Evolutionary conservation across 2,329 filamentous ascomycete species (phyloP).

Genomic region (Decorospora gaudefroyi): DNA sequence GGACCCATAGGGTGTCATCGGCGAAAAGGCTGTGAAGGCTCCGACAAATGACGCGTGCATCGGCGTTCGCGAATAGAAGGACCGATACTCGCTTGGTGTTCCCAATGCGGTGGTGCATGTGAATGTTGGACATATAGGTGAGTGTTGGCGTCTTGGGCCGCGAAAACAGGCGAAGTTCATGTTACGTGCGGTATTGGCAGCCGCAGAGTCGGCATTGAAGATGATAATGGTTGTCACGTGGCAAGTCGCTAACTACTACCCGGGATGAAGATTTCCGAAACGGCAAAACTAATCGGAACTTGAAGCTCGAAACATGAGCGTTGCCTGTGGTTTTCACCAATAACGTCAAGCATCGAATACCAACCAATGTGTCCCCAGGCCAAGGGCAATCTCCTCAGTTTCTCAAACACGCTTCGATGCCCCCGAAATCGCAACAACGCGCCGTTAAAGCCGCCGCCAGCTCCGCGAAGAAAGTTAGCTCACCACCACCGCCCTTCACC

Average conservation of each 20-base stretch:
- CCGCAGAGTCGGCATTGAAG: background rate
- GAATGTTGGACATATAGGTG: too few species aligned
- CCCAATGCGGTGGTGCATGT: slow-evolving; percentile 2
- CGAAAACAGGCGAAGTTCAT: too few species aligned
- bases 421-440: slow-evolving; percentile 29
- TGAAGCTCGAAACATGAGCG: slow-evolving; percentile 4
- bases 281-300: slow-evolving; percentile 15
- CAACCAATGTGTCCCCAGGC: slow-evolving; percentile 5
- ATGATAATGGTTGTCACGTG: background rate
- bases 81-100: slow-evolving; percentile 3
- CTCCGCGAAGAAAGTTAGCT: slow-evolving; percentile 38
- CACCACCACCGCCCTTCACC: slow-evolving; percentile 63
- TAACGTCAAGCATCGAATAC: background rate
- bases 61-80: slow-evolving; percentile 4
- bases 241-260: slow-evolving; percentile 4
- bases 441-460: slow-evolving; percentile 13
- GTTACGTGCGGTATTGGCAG: too few species aligned
- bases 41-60: slow-evolving; percentile 22
- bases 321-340: background rate
- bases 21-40: slow-evolving; percentile 11
- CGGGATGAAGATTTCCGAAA: slow-evolving; percentile 12
- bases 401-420: slow-evolving; percentile 17
- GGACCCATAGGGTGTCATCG: slow-evolving; percentile 14
- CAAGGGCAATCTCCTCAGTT: background rate
- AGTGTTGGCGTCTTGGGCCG: too few species aligned